Conservation (phyloP, 1,139 yeast species). For the Starmera stellimalicola region DNA sequence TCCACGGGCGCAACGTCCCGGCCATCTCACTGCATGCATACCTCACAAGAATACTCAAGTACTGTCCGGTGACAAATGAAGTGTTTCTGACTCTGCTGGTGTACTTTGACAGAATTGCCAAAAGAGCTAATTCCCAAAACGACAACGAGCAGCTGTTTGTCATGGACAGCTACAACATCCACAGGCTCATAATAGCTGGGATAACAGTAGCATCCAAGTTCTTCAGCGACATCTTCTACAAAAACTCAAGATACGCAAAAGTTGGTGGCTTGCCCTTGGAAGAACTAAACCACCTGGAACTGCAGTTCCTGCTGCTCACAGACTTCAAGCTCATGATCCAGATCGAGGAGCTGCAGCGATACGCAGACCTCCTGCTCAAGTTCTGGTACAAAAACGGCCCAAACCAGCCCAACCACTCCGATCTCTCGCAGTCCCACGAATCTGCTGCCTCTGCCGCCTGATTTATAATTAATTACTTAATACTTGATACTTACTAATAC, state of each 20-base stretch:
- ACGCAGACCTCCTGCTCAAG: conserved; percentile 76
- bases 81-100: conserved; percentile 84
- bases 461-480: too few relatives aligned
- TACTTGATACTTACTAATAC: too few relatives aligned
- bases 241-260: conserved; percentile 91
- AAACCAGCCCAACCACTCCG: too few relatives aligned
- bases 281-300: conserved; percentile 84
- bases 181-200: conserved; percentile 90
- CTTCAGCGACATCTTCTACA: conserved; percentile 91
- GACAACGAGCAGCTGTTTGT: conserved; percentile 57
- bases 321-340: conserved; percentile 85
- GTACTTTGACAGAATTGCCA: conserved; percentile 90
- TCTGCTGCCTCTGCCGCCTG: too few relatives aligned
- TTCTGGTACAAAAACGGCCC: conserved; percentile 65
- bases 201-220: conserved; percentile 94
- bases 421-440: too few relatives aligned
- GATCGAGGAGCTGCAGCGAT: conserved; percentile 82
- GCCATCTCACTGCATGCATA: conserved; percentile 88
- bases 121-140: conserved; percentile 60
- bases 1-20: conserved; percentile 93
- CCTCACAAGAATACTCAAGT: conserved; percentile 79
- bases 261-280: conserved; percentile 96
- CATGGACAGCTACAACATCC: conserved; percentile 94
- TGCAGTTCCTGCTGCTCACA: conserved; percentile 75
- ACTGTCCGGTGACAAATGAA: conserved; percentile 96